These are phyloP conservation scores for Cetraspora pellucida DNA, from an alignment of 192 early-diverging fungal genomes.

Conservation along the genomic window DNA sequence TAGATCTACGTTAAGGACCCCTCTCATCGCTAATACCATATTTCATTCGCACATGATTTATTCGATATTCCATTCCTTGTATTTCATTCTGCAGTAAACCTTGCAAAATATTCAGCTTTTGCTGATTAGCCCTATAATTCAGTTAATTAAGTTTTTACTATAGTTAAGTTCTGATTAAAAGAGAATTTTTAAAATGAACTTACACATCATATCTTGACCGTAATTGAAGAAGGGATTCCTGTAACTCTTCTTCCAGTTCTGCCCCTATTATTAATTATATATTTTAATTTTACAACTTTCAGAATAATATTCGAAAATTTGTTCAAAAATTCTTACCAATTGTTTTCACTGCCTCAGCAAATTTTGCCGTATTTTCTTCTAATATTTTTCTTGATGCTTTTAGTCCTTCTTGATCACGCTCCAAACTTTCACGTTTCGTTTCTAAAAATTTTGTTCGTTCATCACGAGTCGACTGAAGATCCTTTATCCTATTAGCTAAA, in stretches of 20 bases:
- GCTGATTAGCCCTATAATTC: neutral
- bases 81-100: slow-evolving; percentile 25
- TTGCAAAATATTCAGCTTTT: neutral
- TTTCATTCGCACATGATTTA: slow-evolving; percentile 6
- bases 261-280: slow-evolving; percentile 1
- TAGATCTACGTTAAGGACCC: too few species aligned
- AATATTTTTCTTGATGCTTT: slow-evolving; percentile 9
- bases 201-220: slow-evolving; percentile 30
- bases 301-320: neutral
- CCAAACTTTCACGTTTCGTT: slow-evolving; percentile 15
- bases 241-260: slow-evolving; percentile 17
- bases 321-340: neutral
- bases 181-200: neutral
- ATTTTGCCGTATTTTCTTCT: neutral
- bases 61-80: slow-evolving; percentile 21
- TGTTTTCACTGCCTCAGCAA: slow-evolving; percentile 10
- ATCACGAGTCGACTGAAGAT: slow-evolving; percentile 14
- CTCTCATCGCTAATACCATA: neutral
- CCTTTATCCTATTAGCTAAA: slow-evolving; percentile 24
- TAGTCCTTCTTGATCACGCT: slow-evolving; percentile 17
- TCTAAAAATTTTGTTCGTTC: slow-evolving; percentile 23
- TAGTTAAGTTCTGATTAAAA: neutral
- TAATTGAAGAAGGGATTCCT: slow-evolving; percentile 17
- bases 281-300: neutral
- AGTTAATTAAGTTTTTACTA: neutral